These are phyloP conservation scores for Nicotiana attenuata DNA, from an alignment of 257 asterid genomes.

Conservation along the genomic window DNA sequence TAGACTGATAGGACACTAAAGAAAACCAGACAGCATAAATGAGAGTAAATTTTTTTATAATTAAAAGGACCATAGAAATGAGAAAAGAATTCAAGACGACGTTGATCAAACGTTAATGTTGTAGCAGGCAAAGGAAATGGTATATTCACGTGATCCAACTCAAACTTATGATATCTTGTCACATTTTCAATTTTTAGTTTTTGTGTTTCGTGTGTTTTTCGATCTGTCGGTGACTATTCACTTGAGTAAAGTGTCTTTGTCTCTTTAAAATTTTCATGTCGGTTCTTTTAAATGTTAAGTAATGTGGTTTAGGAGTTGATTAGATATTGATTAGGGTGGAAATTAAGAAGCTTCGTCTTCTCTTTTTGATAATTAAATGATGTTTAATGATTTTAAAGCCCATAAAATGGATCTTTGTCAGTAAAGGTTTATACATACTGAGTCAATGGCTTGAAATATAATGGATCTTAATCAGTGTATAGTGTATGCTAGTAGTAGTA, in stretches of 20 bases:
- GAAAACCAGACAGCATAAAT: not conserved
- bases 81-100: constrained; percentile 8
- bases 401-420: constrained; percentile 10
- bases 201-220: constrained; percentile 3
- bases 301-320: not conserved
- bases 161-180: constrained; percentile 9
- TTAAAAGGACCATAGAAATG: not conserved
- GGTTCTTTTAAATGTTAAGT: not conserved
- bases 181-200: not conserved
- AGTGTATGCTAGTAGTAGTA: not conserved
- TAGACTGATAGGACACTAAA: not conserved
- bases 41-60: not conserved
- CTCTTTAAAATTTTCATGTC: not conserved
- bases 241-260: constrained; percentile 3
- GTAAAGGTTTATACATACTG: not conserved
- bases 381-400: not conserved
- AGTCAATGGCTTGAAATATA: constrained; percentile 4
- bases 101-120: constrained; percentile 29
- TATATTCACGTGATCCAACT: constrained; percentile 34
- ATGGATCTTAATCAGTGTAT: not conserved
- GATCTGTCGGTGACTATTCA: constrained; percentile 15
- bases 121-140: not conserved
- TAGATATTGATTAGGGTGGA: not conserved
- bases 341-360: not conserved
- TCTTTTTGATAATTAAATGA: not conserved